Evolutionary conservation across 805 yeast species (phyloP), one percentile per base, ranked within the genome.

Genomic region (Ogataea minuta): DNA sequence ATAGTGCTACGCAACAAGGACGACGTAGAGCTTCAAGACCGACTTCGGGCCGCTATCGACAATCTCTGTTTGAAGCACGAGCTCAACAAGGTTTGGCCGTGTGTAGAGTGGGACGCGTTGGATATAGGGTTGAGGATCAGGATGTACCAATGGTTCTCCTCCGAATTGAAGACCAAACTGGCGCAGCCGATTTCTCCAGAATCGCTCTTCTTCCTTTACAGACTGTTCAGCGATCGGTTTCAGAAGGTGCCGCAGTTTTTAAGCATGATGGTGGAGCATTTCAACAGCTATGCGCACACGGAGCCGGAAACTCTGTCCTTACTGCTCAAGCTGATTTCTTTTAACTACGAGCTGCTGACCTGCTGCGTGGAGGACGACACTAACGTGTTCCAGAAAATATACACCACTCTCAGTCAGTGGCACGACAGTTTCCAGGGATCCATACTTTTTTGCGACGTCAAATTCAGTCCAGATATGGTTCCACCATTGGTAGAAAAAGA

Each of bases 241-340:
- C 36, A 35, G 9, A 44, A 39, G 21, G 32, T 49, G 9, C 46
- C 57, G 5, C 47, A 39, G 19, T 51, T 59, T 13, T 31, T 59
- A 3, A 9, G 21, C 4, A 16, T 30, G 2, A 12, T 56, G 10
- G 32, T 57, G 4, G 37, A 47, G 3, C 31, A 24, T 14, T 29
- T 53, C 12, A 47, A 56, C 17, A 11, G 13, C 10, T 33, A 34
- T 6, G 28, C 31, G 7, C 28, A 31, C 2, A 20, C 57, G 4
- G 45, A 39, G 13, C 34, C 31, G 14, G 36, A 36, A 3, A 34
- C 56, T 4, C 6, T 55, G 10, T 11, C 30, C 10, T 19, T 52
- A 10, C 28, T 61, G 4, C 23, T 61, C 32, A 50, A 53, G 34
- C 19, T 57, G 24, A 26, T 57, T 9, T 38, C 48, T 7, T 41